Percentiles rank a stretch among this genome's conserved stretches.
Evolutionary conservation across 345 rosid species (phyloP).

Genomic region (Theobroma cacao): DNA sequence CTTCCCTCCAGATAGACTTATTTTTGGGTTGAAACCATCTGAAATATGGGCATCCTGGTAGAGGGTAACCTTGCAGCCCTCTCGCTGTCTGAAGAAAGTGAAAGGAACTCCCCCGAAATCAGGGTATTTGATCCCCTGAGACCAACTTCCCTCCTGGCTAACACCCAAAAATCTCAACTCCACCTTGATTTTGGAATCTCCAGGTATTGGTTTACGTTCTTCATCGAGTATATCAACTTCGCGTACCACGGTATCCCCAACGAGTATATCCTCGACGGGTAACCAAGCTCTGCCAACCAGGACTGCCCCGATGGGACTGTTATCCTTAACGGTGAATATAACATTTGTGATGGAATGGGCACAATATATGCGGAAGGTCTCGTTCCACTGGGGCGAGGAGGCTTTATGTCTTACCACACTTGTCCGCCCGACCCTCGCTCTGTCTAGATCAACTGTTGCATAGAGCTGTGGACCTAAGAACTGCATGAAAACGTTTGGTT

Average conservation of each 20-base stretch:
- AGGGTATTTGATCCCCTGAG: conserved; percentile 47
- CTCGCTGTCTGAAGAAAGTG: conserved; percentile 55
- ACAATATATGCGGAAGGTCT: conserved; percentile 55
- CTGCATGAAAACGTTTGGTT: conserved; percentile 19
- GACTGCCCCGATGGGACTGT: conserved; percentile 47
- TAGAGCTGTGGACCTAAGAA: conserved; percentile 45
- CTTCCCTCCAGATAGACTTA: conserved; percentile 10
- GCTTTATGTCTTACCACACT: conserved; percentile 28
- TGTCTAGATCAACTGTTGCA: conserved; percentile 71
- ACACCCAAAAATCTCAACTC: conserved; percentile 39
- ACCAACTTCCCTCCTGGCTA: conserved; percentile 42
- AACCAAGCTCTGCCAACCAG: conserved; percentile 74
- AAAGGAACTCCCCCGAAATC: conserved; percentile 47
- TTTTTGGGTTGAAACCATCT: conserved; percentile 10
- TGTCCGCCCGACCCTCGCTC: conserved; percentile 73
- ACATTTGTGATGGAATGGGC: conserved; percentile 60
- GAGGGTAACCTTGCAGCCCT: conserved; percentile 62
- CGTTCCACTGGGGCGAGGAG: conserved; percentile 45
- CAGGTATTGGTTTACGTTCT: conserved; percentile 30
- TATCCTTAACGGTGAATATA: conserved; percentile 58
- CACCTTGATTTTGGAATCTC: conserved; percentile 46
- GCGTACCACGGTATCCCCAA: conserved; percentile 30
- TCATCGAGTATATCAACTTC: conserved; percentile 50
- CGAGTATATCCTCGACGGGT: conserved; percentile 47
- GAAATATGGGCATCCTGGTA: conserved; percentile 83